A percentile compares a stretch with the other conserved stretches of the same genome.
phyloP scores from a whole-genome alignment of 331 rosid genomes.

The Arachis monticola region DNA sequence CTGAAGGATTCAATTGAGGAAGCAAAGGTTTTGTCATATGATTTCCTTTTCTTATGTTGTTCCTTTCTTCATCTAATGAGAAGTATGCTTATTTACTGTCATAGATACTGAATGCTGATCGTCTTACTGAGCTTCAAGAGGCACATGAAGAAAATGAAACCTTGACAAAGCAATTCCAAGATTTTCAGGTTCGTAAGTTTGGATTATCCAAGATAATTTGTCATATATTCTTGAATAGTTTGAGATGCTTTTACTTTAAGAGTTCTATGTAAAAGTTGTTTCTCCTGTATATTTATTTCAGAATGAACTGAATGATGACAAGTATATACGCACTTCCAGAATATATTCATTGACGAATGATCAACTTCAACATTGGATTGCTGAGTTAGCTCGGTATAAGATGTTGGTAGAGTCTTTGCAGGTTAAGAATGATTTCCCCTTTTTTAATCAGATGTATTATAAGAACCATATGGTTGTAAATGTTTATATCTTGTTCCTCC shows the following conservation, averaged over 20 bases:
- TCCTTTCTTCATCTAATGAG: slow-evolving; percentile 32
- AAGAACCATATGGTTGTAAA: slow-evolving; percentile 23
- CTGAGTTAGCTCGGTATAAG: slow-evolving; percentile 74
- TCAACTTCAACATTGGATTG: slow-evolving; percentile 91
- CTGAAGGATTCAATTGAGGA: slow-evolving; percentile 92
- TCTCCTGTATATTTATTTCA: slow-evolving; percentile 45
- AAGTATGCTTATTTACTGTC: slow-evolving; percentile 37
- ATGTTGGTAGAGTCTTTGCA: slow-evolving; percentile 71
- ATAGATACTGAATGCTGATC: slow-evolving; percentile 80
- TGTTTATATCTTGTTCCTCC: background rate
- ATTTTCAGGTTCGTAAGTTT: slow-evolving; percentile 72
- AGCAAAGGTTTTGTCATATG: slow-evolving; percentile 63
- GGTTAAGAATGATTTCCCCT: slow-evolving; percentile 54
- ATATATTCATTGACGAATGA: slow-evolving; percentile 72
- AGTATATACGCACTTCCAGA: slow-evolving; percentile 74
- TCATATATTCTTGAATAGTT: slow-evolving; percentile 27
- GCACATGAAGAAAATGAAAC: slow-evolving; percentile 66
- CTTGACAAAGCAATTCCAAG: slow-evolving; percentile 78
- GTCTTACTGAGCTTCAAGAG: slow-evolving; percentile 83
- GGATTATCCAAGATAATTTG: slow-evolving; percentile 23
- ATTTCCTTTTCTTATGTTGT: slow-evolving; percentile 32
- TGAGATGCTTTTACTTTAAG: slow-evolving; percentile 13
- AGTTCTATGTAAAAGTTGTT: slow-evolving; percentile 17
- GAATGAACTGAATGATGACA: slow-evolving; percentile 87
- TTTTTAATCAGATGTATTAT: slow-evolving; percentile 2